Conservation (phyloP, 768 basidiomycete species). For the Sarcodon aspratus region DNA sequence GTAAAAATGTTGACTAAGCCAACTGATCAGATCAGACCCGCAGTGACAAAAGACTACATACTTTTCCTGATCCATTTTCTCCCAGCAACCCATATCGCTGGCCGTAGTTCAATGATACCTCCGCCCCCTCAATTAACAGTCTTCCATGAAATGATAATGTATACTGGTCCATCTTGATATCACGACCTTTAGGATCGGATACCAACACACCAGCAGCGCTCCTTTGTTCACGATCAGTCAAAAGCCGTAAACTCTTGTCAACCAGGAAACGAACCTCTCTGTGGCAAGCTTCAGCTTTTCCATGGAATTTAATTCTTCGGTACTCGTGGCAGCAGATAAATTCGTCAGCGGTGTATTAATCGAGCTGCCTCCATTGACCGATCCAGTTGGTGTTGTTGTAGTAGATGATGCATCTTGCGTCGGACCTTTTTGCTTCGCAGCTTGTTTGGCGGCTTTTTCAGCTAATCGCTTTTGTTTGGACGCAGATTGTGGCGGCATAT, state of each 20-base stretch:
- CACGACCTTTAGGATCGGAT: conserved; percentile 85
- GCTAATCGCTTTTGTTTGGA: conserved; percentile 91
- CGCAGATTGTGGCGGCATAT: conserved; percentile 43
- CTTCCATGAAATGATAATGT: conserved; percentile 97
- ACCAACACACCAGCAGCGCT: conserved; percentile 87
- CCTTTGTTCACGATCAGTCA: conserved; percentile 29
- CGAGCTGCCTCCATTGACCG: conserved; percentile 42
- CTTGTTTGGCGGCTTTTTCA: conserved; percentile 83
- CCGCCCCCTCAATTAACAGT: conserved; percentile 58
- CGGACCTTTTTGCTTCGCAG: conserved; percentile 37
- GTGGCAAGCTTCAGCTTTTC: conserved; percentile 83
- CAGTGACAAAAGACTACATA: conserved; percentile 19
- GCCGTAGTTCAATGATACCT: conserved; percentile 78
- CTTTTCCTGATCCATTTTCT: conserved; percentile 99
- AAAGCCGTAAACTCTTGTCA: conserved; percentile 3
- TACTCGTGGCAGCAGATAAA: conserved; percentile 66
- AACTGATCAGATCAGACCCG: neutral
- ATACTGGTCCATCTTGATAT: conserved; percentile 95
- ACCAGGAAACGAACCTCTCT: conserved; percentile 50
- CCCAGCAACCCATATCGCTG: conserved; percentile 93
- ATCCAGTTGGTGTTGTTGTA: conserved; percentile 53
- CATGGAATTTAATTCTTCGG: conserved; percentile 78
- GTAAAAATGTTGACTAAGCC: conserved; percentile 82
- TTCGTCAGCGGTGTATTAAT: conserved; percentile 76
- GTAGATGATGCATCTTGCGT: conserved; percentile 35